phyloP scores from a whole-genome alignment of 2,329 filamentous ascomycete genomes.

The Stromatinia cepivora region DNA sequence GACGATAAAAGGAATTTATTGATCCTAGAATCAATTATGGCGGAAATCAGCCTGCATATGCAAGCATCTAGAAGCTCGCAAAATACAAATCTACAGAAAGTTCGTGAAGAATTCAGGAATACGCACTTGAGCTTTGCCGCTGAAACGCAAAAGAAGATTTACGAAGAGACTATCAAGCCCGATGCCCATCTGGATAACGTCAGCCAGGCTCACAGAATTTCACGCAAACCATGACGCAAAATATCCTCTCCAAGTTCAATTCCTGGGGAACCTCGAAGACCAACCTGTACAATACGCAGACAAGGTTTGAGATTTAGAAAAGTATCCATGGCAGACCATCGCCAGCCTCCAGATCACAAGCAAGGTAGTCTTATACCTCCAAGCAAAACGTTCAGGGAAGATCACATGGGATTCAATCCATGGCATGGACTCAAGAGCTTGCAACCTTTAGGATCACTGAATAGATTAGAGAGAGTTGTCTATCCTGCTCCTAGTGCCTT shows the following conservation, averaged over 20 bases:
- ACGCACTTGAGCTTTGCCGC: conserved; percentile 19
- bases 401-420: conserved; percentile 47
- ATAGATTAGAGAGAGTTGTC: conserved; percentile 44
- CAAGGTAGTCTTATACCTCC: conserved; percentile 46
- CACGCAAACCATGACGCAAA: conserved; percentile 44
- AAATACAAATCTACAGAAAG: conserved; percentile 45
- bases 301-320: conserved; percentile 48
- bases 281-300: conserved; percentile 49
- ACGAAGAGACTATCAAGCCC: conserved; percentile 44
- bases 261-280: conserved; percentile 49
- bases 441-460: conserved; percentile 45
- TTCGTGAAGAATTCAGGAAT: conserved; percentile 43
- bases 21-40: conserved; percentile 45
- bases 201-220: conserved; percentile 45
- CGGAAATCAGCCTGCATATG: conserved; percentile 44
- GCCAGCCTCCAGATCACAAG: conserved; percentile 45
- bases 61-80: conserved; percentile 44
- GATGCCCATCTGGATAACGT: conserved; percentile 42
- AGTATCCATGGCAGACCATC: conserved; percentile 50
- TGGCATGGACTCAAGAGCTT: conserved; percentile 47
- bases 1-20: conserved; percentile 48
- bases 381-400: conserved; percentile 47
- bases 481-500: conserved; percentile 44
- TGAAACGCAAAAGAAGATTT: conserved; percentile 45
- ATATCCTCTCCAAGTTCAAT: conserved; percentile 49